Base-by-base conservation (phyloP, 179 eudicot genomes). In the Corrigiola litoralis region DNA sequence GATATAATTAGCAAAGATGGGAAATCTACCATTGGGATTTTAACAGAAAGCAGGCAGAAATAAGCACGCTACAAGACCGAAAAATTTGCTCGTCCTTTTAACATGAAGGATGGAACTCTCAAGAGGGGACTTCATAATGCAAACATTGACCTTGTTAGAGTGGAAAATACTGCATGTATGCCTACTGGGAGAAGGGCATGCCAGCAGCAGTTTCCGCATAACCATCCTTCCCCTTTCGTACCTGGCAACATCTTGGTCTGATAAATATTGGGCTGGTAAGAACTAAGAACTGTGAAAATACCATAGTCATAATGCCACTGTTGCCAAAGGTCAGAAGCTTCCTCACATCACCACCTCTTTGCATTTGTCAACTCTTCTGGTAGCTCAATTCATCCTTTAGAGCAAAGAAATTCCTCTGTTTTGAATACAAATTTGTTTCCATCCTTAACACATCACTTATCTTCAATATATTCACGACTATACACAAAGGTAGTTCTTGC, bases 241-340 rank as follows among this genome's bases (percentile, higher is more conserved):
- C 34, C 45, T 46, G 69, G 28, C 66, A 34, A 61, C 48, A 38
- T 68, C 28, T 58, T 44, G 86, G 75, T 55, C 66, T 71, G 65
- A 79, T 52, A 71, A 91, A 85, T 85, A 83, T 86, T 4, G 99
- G 99, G 47, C 78, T 67, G 6, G 97, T 86, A 46, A 95, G 71
- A n/a, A n/a, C n/a, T n/a, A n/a, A n/a, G n/a, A 61, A 95, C 77
- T 46, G 97, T 91, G 58, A 95, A 95, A 36, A 85, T 77, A 66
- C 99, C 99, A 69, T 95, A 95, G 64, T 95, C 99, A 74, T 91
- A 91, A 76, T 95, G 99, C 99, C 99, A 95, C 47, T 95, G 90
- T 79, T 95, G 99, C 99, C 99, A 95, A 69, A 82, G 76, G 29
- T 77, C 77, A 17, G 76, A 77, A 50, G 40, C 14, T 53, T 71